Evolutionary conservation across 305 asterid genomes (phyloP), one percentile per base, ranked within the genome.

Genomic region (Solanum hybrid): DNA sequence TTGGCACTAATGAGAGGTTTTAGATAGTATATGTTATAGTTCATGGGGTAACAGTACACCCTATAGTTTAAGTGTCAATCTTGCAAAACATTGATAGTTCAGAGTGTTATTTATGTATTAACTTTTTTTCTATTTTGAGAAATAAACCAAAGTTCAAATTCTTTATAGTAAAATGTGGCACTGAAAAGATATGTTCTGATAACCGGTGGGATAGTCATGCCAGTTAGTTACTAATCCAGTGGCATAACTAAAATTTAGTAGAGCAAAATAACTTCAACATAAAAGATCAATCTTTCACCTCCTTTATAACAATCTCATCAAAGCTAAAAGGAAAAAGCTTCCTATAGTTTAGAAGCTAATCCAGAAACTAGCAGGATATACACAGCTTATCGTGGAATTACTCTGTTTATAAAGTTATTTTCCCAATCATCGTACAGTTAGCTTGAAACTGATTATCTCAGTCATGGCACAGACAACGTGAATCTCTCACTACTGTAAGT

Each of bases 321-420:
- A 81, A 83, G 27, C 73, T 82, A 82, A 82, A 82, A 31, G 65
- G 65, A 89, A 90, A 88, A 39, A 79, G 27, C 36, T 81, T 38
- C 36, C 36, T 13, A 81, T 38, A 13, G 24, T 81, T 37, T 79
- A 24, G 34, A 38, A 38, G 33, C 68, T 81, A 81, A 38, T 83
- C 87, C 15, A 83, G 87, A 41, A 82, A 82, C 17, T 83, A 83
- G 73, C 87, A 83, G 5, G 31, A 15, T 83, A 41, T 41, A 15
- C 72, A 83, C 73, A 83, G 73, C 87, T 27, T 83, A 26, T 83
- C 22, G 20, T 26, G 38, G 73, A 83, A 26, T 41, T 83, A 41
- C 32, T 81, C 87, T 15, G 38, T 83, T 41, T 26, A 83, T 41
- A 27, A 83, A 83, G 87, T 41, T 45, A 22, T 27, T 83, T 82